Conservation (phyloP, 2,329 filamentous ascomycete genomes). For the Aspergillus sp. region DNA sequence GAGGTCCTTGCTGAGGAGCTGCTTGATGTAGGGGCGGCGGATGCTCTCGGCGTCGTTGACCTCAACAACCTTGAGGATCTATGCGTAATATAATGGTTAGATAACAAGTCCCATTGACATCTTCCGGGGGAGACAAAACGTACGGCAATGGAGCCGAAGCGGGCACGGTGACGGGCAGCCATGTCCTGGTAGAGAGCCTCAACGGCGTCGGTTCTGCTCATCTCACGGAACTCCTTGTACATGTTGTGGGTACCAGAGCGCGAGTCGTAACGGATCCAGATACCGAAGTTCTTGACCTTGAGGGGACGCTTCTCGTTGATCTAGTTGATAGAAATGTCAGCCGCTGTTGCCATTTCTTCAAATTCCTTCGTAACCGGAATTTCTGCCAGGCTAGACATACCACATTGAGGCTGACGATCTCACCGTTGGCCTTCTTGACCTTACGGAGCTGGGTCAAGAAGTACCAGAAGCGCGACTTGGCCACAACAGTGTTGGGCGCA, state of each 20-base stretch:
- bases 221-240: constrained; percentile 99
- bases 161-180: constrained; percentile 95
- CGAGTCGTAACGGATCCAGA: constrained; percentile 99
- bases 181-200: constrained; percentile 99
- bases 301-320: constrained; percentile 98
- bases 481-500: constrained; percentile 93
- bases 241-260: constrained; percentile 99
- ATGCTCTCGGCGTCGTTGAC: constrained; percentile 90
- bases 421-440: constrained; percentile 99
- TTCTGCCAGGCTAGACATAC: constrained; percentile 52
- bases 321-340: constrained; percentile 42
- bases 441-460: constrained; percentile 98
- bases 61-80: constrained; percentile 99
- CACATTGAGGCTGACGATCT: constrained; percentile 96
- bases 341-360: constrained; percentile 7
- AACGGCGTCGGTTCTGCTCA: constrained; percentile 91
- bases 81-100: constrained; percentile 10
- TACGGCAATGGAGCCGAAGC: constrained; percentile 99
- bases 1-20: constrained; percentile 90
- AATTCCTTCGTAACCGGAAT: background rate
- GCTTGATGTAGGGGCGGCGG: constrained; percentile 99
- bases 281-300: constrained; percentile 99
- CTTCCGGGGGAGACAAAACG: constrained; percentile 35
- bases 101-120: background rate
- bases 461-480: constrained; percentile 99